Conservation (phyloP, 495 filamentous ascomycete species). For the Melanomma pulvis-pyrius region DNA sequence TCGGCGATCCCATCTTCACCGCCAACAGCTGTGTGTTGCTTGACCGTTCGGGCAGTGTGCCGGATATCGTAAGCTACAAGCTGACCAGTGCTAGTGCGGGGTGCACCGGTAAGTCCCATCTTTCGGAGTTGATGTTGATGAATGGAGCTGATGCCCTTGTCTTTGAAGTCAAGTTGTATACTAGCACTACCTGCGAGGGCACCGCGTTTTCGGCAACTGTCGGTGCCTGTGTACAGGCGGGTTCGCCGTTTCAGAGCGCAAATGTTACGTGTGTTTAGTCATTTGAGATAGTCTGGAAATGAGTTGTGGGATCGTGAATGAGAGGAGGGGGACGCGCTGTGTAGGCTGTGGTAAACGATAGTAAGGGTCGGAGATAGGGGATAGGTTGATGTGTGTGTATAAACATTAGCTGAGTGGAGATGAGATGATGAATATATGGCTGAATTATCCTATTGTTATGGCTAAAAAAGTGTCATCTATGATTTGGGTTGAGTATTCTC, state of each 20-base stretch:
- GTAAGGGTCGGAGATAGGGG: no score
- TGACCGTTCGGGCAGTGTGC: conserved; percentile 4
- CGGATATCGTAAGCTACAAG: conserved; percentile 18
- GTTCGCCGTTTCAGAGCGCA: conserved; percentile 6
- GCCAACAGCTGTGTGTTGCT: conserved; percentile 13
- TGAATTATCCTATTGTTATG: no score
- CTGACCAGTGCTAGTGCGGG: background rate
- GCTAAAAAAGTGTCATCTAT: no score
- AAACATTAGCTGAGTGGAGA: no score
- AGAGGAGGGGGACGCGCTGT: no score
- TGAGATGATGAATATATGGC: no score
- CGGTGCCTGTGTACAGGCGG: conserved; percentile 9
- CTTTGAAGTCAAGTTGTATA: conserved; percentile 13
- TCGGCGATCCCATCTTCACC: conserved; percentile 21
- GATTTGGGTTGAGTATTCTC: no score
- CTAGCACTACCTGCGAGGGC: conserved; percentile 1
- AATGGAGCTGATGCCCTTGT: background rate
- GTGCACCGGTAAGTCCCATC: conserved; percentile 18
- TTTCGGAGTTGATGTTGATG: no score
- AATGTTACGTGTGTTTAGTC: conserved; percentile 14
- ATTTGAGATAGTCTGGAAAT: background rate
- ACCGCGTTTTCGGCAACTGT: conserved; percentile 2
- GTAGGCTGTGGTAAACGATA: no score
- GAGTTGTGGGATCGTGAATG: no score
- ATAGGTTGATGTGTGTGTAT: no score